These are phyloP conservation scores for Clathrospora elynae DNA, from an alignment of 2,329 filamentous ascomycete genomes.

Conservation along the genomic window DNA sequence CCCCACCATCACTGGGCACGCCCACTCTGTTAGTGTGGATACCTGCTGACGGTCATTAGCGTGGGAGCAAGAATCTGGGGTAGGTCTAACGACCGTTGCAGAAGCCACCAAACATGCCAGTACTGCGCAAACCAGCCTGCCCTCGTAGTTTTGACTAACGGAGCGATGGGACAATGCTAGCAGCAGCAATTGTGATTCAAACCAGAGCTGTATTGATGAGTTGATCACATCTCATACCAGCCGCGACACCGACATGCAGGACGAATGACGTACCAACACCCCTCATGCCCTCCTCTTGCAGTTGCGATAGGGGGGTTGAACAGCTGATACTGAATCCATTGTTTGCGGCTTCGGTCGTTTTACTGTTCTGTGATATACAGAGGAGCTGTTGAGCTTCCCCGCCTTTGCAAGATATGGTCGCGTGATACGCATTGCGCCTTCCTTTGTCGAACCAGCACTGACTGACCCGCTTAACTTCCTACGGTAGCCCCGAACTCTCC, in stretches of 20 bases:
- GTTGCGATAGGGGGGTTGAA: conserved; percentile 8
- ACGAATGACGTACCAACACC: conserved; percentile 18
- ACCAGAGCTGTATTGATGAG: not conserved
- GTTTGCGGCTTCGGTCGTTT: too few species aligned
- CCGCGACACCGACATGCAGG: conserved; percentile 20
- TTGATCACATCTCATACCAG: not conserved
- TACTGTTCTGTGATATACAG: conserved; percentile 24
- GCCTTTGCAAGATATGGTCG: conserved; percentile 20
- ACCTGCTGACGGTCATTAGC: too few species aligned
- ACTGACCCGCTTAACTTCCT: conserved; percentile 37
- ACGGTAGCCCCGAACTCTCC: conserved; percentile 27
- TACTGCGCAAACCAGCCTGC: too few species aligned
- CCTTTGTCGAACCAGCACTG: conserved; percentile 23
- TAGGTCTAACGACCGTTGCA: too few species aligned
- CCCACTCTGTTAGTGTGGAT: too few species aligned
- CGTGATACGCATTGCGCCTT: conserved; percentile 17
- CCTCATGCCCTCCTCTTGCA: conserved; percentile 5
- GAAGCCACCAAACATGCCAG: too few species aligned
- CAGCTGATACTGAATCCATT: conserved; percentile 10
- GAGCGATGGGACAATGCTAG: too few species aligned
- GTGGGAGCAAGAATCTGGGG: too few species aligned
- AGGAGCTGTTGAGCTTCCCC: conserved; percentile 20
- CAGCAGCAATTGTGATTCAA: too few species aligned
- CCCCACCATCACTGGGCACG: not conserved
- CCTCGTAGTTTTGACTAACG: too few species aligned